A percentile compares a stretch with the other conserved stretches of the same genome.
Evolutionary conservation across 192 early-diverging fungal genomes (phyloP).

Genomic region (Phlyctochytrium bullatum): DNA sequence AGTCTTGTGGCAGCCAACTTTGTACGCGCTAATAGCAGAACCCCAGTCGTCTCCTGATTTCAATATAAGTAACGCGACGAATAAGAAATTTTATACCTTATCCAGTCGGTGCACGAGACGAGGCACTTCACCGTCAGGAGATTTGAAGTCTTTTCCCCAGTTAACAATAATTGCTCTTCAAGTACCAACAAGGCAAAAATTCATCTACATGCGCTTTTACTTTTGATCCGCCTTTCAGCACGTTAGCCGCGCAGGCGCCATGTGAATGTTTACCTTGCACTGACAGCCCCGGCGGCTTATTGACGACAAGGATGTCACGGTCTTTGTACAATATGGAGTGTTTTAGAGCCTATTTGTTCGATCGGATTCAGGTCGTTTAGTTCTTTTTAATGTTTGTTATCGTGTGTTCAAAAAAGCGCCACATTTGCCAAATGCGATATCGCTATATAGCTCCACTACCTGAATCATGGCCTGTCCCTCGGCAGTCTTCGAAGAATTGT

Average conservation of each 20-base stretch:
- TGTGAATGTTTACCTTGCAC: slow-evolving; percentile 29
- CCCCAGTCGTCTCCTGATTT: slow-evolving; percentile 43
- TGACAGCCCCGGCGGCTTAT: slow-evolving; percentile 41
- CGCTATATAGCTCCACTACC: too few species aligned
- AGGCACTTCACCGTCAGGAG: slow-evolving; percentile 26
- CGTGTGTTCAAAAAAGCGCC: too few species aligned
- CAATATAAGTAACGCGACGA: neutral
- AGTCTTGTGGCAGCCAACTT: slow-evolving; percentile 35
- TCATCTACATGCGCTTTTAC: slow-evolving; percentile 24
- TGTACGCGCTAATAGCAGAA: slow-evolving; percentile 44
- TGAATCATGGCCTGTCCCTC: too few species aligned
- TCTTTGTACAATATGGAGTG: slow-evolving; percentile 49
- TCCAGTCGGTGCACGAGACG: slow-evolving; percentile 51
- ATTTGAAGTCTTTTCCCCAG: slow-evolving; percentile 7
- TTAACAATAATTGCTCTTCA: neutral
- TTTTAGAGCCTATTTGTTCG: too few species aligned
- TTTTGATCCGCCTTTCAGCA: slow-evolving; percentile 37
- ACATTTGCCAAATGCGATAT: too few species aligned
- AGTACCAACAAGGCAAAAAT: slow-evolving; percentile 26
- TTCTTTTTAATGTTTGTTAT: too few species aligned
- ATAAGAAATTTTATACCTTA: slow-evolving; percentile 16
- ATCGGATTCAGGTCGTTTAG: too few species aligned
- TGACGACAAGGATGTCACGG: slow-evolving; percentile 40
- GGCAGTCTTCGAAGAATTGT: too few species aligned
- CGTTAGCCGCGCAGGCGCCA: neutral